phyloP scores from a whole-genome alignment of 805 yeast species.

The Blastobotrys peoriensis region DNA sequence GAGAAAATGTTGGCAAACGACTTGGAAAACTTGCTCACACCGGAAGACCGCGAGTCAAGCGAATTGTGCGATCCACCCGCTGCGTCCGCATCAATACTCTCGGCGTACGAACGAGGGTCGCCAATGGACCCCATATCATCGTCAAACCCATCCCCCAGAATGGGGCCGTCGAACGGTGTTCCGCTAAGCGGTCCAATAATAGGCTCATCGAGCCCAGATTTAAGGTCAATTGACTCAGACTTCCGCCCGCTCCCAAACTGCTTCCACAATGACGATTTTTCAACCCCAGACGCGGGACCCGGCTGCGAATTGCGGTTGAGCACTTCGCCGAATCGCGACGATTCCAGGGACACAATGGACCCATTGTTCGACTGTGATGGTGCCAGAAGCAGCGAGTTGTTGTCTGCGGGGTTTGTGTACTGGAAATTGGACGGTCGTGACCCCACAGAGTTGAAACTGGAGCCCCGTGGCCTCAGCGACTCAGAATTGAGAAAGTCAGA shows the following conservation, averaged over 20 bases:
- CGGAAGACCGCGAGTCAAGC: background rate
- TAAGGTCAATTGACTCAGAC: background rate
- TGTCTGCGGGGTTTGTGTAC: slow-evolving; percentile 3
- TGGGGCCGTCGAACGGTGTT: background rate
- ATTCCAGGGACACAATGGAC: slow-evolving; percentile 7
- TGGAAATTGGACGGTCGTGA: background rate
- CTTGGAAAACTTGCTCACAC: background rate
- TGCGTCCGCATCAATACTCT: background rate
- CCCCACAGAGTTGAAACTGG: background rate
- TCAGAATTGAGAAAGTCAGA: background rate
- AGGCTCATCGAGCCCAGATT: background rate
- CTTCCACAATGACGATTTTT: background rate
- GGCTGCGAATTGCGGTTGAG: slow-evolving; percentile 1
- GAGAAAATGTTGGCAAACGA: background rate
- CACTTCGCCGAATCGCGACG: slow-evolving; percentile 3
- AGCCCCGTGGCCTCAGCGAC: background rate
- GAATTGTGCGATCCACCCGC: background rate
- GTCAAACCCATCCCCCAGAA: background rate
- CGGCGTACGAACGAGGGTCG: background rate
- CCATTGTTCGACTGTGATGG: slow-evolving; percentile 9
- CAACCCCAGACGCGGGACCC: background rate
- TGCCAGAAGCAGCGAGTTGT: slow-evolving; percentile 4
- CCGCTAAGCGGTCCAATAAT: no score
- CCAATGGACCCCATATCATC: background rate
- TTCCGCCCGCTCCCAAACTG: background rate